A percentile compares a stretch with the other conserved stretches of the same genome.
Evolutionary conservation across 2,329 filamentous ascomycete species (phyloP).

Genomic region (Venturia asperata): DNA sequence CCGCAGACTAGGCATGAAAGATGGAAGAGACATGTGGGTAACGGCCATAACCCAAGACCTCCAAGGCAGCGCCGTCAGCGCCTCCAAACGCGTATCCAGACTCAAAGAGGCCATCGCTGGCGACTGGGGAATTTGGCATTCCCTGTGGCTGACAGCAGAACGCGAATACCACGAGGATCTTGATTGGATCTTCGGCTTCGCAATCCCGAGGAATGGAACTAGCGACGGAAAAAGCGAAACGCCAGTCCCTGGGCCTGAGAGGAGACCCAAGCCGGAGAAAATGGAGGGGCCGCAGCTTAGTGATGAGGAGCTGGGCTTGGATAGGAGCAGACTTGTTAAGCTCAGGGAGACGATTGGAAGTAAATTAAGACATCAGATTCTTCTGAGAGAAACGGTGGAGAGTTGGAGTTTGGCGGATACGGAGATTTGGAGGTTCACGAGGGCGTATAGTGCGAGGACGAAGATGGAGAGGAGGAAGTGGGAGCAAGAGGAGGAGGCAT

Average conservation of each 20-base stretch:
- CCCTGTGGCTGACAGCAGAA: slow-evolving; percentile 77
- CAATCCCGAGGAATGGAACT: slow-evolving; percentile 52
- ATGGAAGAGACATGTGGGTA: slow-evolving; percentile 74
- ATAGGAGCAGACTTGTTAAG: slow-evolving; percentile 50
- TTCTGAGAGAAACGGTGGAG: slow-evolving; percentile 41
- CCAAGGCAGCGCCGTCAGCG: slow-evolving; percentile 56
- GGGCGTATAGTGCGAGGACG: slow-evolving; percentile 58
- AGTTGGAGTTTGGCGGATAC: slow-evolving; percentile 59
- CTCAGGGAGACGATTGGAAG: slow-evolving; percentile 40
- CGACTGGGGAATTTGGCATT: slow-evolving; percentile 54
- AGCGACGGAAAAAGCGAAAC: slow-evolving; percentile 50
- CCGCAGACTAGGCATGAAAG: slow-evolving; percentile 49
- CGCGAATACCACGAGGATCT: slow-evolving; percentile 57
- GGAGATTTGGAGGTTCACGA: slow-evolving; percentile 69
- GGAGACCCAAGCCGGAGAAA: slow-evolving; percentile 41
- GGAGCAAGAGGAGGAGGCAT: slow-evolving; percentile 64
- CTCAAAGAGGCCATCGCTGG: slow-evolving; percentile 79
- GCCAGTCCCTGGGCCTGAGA: slow-evolving; percentile 52
- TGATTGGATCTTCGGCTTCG: slow-evolving; percentile 86
- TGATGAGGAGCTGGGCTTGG: slow-evolving; percentile 41
- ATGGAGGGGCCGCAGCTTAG: slow-evolving; percentile 45
- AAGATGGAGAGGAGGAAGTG: slow-evolving; percentile 58
- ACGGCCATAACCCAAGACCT: slow-evolving; percentile 61
- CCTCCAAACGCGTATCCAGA: slow-evolving; percentile 58
- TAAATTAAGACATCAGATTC: slow-evolving; percentile 30